Percentiles rank a stretch among this genome's conserved stretches.
phyloP scores from a whole-genome alignment of 306 rosid genomes.

The Spatholobus suberectus region DNA sequence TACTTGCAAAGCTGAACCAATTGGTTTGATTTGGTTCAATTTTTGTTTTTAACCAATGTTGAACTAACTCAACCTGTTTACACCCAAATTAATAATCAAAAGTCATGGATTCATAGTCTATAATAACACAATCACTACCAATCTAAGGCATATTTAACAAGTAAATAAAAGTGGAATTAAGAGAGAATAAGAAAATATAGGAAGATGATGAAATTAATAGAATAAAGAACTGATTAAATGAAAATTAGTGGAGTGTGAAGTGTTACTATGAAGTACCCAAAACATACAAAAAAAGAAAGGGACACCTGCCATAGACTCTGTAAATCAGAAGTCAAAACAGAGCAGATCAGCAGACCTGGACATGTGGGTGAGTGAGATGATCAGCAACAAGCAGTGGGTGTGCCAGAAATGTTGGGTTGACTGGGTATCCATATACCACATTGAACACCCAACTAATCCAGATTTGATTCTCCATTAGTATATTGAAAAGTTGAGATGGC shows the following conservation, averaged over 20 bases:
- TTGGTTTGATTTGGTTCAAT: too few species aligned
- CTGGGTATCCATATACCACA: too few species aligned
- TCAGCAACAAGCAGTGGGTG: not conserved
- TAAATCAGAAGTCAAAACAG: not conserved
- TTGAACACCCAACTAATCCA: too few species aligned
- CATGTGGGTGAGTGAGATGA: not conserved
- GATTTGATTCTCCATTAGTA: too few species aligned
- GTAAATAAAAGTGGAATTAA: not conserved
- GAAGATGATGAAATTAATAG: not conserved
- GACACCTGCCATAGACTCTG: not conserved
- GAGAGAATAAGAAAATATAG: not conserved
- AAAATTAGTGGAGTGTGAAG: not conserved
- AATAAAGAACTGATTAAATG: not conserved
- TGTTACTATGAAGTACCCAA: not conserved
- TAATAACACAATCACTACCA: not conserved
- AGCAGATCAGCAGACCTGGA: not conserved
- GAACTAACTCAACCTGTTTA: too few species aligned
- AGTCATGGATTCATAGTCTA: too few species aligned
- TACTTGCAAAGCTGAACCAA: too few species aligned
- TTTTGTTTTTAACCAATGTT: too few species aligned
- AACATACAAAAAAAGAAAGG: not conserved
- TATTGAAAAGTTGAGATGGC: too few species aligned
- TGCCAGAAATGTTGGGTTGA: too few species aligned
- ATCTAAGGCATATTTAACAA: not conserved
- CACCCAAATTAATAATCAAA: too few species aligned